Conservation (phyloP, 257 asterid genomes). For the Fraxinus americana region DNA sequence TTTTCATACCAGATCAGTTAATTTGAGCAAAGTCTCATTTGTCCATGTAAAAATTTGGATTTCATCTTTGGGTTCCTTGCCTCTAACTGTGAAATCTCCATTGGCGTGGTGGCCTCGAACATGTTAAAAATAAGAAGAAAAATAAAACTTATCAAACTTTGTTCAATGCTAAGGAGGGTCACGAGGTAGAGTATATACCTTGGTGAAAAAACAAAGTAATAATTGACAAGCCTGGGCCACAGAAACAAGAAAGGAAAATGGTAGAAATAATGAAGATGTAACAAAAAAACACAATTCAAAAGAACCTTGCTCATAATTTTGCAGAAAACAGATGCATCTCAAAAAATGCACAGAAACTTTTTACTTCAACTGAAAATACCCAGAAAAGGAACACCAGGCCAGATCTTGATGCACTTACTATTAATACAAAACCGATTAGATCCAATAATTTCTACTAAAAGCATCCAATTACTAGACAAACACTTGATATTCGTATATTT, state of each 20-base stretch:
- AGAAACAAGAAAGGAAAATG: too few relatives aligned
- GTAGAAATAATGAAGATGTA: too few relatives aligned
- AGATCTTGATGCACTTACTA: neutral
- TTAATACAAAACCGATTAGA: too few relatives aligned
- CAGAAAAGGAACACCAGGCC: neutral
- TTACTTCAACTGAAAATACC: neutral
- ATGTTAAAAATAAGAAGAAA: constrained; percentile 34
- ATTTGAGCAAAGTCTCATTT: constrained; percentile 98
- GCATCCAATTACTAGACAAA: neutral
- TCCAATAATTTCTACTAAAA: neutral
- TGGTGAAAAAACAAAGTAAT: constrained; percentile 84
- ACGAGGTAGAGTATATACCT: constrained; percentile 44
- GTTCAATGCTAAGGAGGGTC: neutral
- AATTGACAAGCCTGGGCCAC: constrained; percentile 72
- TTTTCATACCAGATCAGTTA: constrained; percentile 88
- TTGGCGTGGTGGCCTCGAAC: constrained; percentile 76
- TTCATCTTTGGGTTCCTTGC: constrained; percentile 97
- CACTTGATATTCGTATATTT: neutral
- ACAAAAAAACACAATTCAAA: neutral
- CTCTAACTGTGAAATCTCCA: constrained; percentile 86
- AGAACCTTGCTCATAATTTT: neutral
- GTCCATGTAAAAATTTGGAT: constrained; percentile 96
- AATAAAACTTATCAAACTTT: constrained; percentile 7
- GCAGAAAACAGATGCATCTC: neutral
- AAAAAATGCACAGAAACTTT: neutral